Evolutionary conservation across 345 rosid species (phyloP).

Genomic region (Cardiospermum halicacabum): DNA sequence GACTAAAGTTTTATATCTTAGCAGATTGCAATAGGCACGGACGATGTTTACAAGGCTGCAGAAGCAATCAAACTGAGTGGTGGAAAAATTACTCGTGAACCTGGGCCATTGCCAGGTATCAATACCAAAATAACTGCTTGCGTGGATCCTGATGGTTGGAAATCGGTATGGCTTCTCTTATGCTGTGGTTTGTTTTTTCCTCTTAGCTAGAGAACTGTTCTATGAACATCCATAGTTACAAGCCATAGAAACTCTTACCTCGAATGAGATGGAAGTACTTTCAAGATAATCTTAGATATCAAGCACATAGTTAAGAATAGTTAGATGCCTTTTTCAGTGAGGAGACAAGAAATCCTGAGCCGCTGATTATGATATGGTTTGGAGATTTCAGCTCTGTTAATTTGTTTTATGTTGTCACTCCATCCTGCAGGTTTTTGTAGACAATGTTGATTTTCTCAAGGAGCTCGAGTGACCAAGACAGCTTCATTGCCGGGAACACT

Average conservation of each 20-base stretch:
- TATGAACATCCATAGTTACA: not conserved
- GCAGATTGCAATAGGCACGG: conserved; percentile 93
- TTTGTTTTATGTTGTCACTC: not conserved
- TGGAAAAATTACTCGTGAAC: conserved; percentile 83
- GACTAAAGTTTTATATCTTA: conserved; percentile 7
- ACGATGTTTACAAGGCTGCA: conserved; percentile 95
- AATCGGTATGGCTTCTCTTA: conserved; percentile 49
- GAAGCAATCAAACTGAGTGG: conserved; percentile 79
- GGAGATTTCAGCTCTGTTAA: not conserved
- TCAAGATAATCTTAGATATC: not conserved
- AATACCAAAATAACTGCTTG: conserved; percentile 92
- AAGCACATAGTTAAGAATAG: not conserved
- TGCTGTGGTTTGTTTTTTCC: not conserved
- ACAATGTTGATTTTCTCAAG: conserved; percentile 27
- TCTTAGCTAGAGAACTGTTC: not conserved
- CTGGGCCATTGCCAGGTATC: conserved; percentile 96
- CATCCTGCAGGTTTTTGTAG: conserved; percentile 33
- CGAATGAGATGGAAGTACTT: not conserved
- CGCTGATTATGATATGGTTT: not conserved
- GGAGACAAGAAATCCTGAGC: not conserved
- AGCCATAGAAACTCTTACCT: not conserved
- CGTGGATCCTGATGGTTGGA: conserved; percentile 99
- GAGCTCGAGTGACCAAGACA: conserved; percentile 29
- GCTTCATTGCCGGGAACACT: conserved; percentile 1
- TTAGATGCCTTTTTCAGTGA: too few relatives aligned